These are phyloP conservation scores for Noccaea bulbosa DNA, from an alignment of 345 rosid genomes.

Conservation along the genomic window DNA sequence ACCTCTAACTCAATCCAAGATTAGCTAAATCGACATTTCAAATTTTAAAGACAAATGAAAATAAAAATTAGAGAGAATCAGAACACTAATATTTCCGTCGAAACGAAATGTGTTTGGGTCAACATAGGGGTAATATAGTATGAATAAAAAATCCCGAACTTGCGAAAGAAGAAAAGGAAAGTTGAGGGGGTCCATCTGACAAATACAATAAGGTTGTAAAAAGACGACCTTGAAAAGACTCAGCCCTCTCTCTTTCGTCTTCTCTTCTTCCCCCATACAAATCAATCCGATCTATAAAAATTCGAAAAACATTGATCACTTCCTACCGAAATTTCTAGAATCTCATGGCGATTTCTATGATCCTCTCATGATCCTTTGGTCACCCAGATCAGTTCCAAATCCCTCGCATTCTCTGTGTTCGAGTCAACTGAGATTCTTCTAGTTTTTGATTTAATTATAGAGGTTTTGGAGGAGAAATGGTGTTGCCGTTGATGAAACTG, in stretches of 20 bases:
- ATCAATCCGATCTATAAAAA: slow-evolving; percentile 22
- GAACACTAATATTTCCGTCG: no score
- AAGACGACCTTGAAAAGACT: neutral
- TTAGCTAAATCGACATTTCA: no score
- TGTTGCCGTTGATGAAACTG: slow-evolving; percentile 69
- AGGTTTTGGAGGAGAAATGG: slow-evolving; percentile 46
- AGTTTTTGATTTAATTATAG: no score
- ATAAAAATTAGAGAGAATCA: no score
- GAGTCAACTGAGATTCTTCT: slow-evolving; percentile 17
- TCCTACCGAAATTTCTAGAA: neutral
- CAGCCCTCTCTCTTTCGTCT: neutral
- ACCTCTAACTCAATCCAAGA: no score
- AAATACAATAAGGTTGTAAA: neutral
- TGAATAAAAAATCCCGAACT: slow-evolving; percentile 3
- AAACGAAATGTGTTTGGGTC: neutral
- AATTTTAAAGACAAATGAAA: no score
- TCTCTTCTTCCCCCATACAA: neutral
- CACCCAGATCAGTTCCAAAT: neutral
- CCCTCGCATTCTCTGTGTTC: neutral
- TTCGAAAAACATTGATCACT: neutral
- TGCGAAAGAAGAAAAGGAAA: slow-evolving; percentile 28
- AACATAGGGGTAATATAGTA: slow-evolving; percentile 1
- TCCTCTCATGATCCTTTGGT: slow-evolving; percentile 3
- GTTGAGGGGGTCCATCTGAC: neutral
- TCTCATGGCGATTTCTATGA: neutral